Percentiles rank a stretch among this genome's conserved stretches.
Evolutionary conservation across 139 green algal genomes (phyloP).

Genomic region (Mychonastes homosphaera): DNA sequence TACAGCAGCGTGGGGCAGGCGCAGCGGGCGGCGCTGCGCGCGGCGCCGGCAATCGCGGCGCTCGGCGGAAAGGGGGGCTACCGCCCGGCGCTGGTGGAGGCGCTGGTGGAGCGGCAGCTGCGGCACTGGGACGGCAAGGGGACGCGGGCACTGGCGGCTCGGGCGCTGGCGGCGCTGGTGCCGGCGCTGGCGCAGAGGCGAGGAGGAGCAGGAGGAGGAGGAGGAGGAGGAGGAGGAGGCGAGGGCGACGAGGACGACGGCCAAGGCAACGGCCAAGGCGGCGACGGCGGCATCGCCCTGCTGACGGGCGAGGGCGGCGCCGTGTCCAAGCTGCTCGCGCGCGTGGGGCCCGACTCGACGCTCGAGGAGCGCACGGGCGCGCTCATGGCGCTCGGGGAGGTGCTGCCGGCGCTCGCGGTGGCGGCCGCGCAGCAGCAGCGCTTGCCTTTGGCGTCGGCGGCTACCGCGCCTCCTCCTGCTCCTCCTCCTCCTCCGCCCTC

Average conservation of each 20-base stretch:
- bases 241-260: too few relatives aligned
- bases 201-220: too few relatives aligned
- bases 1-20: conserved; percentile 77
- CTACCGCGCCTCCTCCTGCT: not conserved
- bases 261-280: too few relatives aligned
- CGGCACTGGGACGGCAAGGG: conserved; percentile 85
- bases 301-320: conserved; percentile 4
- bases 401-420: conserved; percentile 53
- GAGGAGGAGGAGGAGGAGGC: too few relatives aligned
- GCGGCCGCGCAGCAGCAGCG: not conserved
- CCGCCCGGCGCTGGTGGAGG: conserved; percentile 38
- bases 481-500: not conserved
- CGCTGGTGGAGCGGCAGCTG: conserved; percentile 77
- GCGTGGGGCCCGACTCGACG: conserved; percentile 14
- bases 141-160: conserved; percentile 64
- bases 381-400: conserved; percentile 54
- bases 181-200: too few relatives aligned
- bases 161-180: conserved; percentile 58
- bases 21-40: not conserved
- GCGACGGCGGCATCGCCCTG: too few relatives aligned
- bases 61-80: conserved; percentile 57
- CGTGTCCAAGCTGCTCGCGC: conserved; percentile 24
- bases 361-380: conserved; percentile 74
- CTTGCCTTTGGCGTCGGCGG: not conserved
- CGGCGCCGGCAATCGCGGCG: not conserved